Evolutionary conservation across 1,139 yeast species (phyloP).

Genomic region (Spencermartinsiella ligniputridi): DNA sequence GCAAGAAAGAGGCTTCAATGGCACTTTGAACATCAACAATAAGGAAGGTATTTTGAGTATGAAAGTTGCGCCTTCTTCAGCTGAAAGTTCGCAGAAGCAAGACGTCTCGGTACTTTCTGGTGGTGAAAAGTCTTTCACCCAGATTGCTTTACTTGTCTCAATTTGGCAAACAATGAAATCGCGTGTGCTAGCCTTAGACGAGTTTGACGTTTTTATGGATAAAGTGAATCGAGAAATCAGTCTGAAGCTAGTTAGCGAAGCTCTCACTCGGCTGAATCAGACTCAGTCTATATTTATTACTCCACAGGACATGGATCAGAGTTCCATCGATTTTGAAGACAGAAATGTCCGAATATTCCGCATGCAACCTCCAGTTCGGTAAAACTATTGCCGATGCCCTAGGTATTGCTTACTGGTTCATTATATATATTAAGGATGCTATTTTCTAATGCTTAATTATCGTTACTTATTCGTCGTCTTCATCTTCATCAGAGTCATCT

Average conservation of each 20-base stretch:
- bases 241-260: constrained; percentile 65
- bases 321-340: constrained; percentile 60
- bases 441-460: not conserved
- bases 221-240: constrained; percentile 83
- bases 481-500: constrained; percentile 51
- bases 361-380: constrained; percentile 50
- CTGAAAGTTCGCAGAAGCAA: constrained; percentile 55
- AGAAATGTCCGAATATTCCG: constrained; percentile 66
- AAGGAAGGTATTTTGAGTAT: constrained; percentile 36
- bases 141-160: constrained; percentile 78
- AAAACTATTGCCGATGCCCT: not conserved
- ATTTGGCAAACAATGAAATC: constrained; percentile 94
- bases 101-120: constrained; percentile 87
- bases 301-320: constrained; percentile 75
- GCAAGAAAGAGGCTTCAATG: constrained; percentile 62
- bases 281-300: constrained; percentile 91
- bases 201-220: constrained; percentile 98
- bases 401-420: not conserved
- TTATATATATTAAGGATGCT: not conserved
- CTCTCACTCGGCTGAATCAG: constrained; percentile 54
- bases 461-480: constrained; percentile 37
- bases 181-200: constrained; percentile 84
- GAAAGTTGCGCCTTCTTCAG: constrained; percentile 35
- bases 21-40: constrained; percentile 62
- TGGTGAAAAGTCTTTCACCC: constrained; percentile 94